Evolutionary conservation across 2,329 filamentous ascomycete species (phyloP), one percentile per base, ranked within the genome.

Genomic region (Fusarium sp.): DNA sequence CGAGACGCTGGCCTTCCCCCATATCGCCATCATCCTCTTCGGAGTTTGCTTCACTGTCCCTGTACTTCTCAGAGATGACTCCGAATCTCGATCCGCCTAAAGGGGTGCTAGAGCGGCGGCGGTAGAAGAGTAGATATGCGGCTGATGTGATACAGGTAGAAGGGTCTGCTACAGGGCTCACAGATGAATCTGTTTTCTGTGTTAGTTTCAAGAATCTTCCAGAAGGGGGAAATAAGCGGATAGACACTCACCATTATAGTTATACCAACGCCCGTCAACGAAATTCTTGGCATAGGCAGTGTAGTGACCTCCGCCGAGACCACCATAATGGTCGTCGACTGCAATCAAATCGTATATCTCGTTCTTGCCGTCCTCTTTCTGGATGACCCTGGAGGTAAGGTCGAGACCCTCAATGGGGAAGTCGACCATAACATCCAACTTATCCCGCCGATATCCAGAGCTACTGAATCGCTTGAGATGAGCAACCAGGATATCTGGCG

Each of bases 391-490:
- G 28, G 88, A 86, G 4, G 88, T 92, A 67, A 99, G 86, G 77
- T 99, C 94, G 7, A 99, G 85, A 4, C 92, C 92, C 75, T 96
- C 91, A 9, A 97, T 88, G 1, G 96, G 96, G 77, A 98, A 99
- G 74, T 98, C 93, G 22, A 99, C 94, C 11, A 92, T 82, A 9
- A 95, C 90, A 74, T 98, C 95, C 46, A 99, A 86, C 84, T 99
- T 99, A 79, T 98, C 94, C 58, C 95, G 86, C 72, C 95, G 91
- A 66, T 86, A 91, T 17, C 93, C 90, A 71, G 90, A 92, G 24
- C 92, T 94, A 77, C 94, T 97, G 79, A 99, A 99, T 8, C 96
- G 90, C 84, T 99, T 99, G 50, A 99, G 86, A 77, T 99, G 96
- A 66, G 98, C 92, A 43, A 98, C 92, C 17, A 99, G 87, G 65